Conservation (phyloP, 805 yeast genomes). For the Phaffomyces thermotolerans region DNA sequence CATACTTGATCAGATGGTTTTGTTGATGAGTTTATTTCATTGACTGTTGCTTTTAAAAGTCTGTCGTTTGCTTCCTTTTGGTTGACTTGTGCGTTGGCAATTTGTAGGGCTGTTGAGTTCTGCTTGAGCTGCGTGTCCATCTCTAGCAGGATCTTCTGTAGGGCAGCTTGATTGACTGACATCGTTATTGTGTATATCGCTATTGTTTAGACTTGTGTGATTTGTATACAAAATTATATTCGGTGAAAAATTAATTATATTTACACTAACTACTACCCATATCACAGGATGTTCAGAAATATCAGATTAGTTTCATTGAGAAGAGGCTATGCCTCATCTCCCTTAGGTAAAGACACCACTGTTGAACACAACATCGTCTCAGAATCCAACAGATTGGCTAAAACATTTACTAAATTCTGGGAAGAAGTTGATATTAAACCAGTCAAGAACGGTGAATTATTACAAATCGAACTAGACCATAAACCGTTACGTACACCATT, state of each 20-base stretch:
- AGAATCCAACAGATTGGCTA: constrained; percentile 64
- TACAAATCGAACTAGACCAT: constrained; percentile 59
- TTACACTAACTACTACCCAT: neutral
- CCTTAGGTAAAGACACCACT: constrained; percentile 26
- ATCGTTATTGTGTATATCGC: constrained; percentile 13
- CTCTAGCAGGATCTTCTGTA: constrained; percentile 47
- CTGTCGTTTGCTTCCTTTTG: constrained; percentile 9
- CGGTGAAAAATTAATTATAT: too few relatives aligned
- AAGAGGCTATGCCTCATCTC: constrained; percentile 5
- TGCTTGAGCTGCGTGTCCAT: constrained; percentile 58
- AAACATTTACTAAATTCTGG: constrained; percentile 75
- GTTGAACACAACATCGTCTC: constrained; percentile 46
- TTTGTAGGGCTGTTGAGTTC: constrained; percentile 51
- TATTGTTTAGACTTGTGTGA: neutral
- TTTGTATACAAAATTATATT: neutral
- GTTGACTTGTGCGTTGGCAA: constrained; percentile 40
- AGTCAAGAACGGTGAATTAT: constrained; percentile 25
- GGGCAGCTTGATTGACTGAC: constrained; percentile 40
- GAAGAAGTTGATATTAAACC: constrained; percentile 48
- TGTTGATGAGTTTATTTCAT: constrained; percentile 4
- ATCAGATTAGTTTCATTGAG: constrained; percentile 5
- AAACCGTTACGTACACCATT: constrained; percentile 79
- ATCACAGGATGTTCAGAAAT: constrained; percentile 4
- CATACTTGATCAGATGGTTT: constrained; percentile 45
- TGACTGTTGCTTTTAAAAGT: constrained; percentile 4